Evolutionary conservation across 208 protist genomes (phyloP).

Genomic region (Herpetomonas tarakana): DNA sequence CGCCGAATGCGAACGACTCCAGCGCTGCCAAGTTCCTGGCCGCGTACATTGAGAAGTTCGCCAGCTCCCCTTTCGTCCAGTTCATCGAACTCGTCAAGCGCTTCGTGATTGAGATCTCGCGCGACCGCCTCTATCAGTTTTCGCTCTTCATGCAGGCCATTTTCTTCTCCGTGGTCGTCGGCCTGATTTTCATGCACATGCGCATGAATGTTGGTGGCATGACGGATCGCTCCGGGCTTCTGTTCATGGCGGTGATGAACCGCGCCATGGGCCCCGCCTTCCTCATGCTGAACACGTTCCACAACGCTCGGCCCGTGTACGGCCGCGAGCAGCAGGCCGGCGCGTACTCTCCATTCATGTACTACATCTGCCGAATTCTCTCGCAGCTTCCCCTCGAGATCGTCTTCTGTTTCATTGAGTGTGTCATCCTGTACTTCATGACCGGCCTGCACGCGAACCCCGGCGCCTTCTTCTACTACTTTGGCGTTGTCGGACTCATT

Average conservation of each 20-base stretch:
- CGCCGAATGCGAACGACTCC: constrained; percentile 27
- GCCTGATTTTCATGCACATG: constrained; percentile 75
- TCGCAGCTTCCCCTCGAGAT: constrained; percentile 58
- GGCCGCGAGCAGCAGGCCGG: constrained; percentile 64
- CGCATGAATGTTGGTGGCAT: constrained; percentile 41
- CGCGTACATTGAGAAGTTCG: constrained; percentile 39
- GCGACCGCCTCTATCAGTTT: constrained; percentile 47
- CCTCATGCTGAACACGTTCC: constrained; percentile 55
- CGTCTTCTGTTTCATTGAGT: constrained; percentile 35
- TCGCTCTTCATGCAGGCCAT: constrained; percentile 36
- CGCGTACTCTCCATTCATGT: constrained; percentile 63
- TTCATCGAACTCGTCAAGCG: constrained; percentile 51
- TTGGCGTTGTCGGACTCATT: constrained; percentile 38
- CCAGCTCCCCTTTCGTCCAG: constrained; percentile 47
- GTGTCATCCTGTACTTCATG: constrained; percentile 65
- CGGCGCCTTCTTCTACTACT: constrained; percentile 64
- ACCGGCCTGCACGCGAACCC: constrained; percentile 28
- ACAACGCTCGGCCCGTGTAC: constrained; percentile 42
- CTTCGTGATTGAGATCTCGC: constrained; percentile 27
- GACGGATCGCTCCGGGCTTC: constrained; percentile 52
- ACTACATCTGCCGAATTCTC: constrained; percentile 33
- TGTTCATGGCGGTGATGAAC: constrained; percentile 75
- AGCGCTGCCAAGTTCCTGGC: constrained; percentile 41
- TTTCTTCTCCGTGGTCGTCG: constrained; percentile 63
- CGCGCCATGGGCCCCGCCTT: constrained; percentile 49